Evolutionary conservation across 192 early-diverging fungal genomes (phyloP).

Genomic region (Rhizoclosmatium globosum): DNA sequence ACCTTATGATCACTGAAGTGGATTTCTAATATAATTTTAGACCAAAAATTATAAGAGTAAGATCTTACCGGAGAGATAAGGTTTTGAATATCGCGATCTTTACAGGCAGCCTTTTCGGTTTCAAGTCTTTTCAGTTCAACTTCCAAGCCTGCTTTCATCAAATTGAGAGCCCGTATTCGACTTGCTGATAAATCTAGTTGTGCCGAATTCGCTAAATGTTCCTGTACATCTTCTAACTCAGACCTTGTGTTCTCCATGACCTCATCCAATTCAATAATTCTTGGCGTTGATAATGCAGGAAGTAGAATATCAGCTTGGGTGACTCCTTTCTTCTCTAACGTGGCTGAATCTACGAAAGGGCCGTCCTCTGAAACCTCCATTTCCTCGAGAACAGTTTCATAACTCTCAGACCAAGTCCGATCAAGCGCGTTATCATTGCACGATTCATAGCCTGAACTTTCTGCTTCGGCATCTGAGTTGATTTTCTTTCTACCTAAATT

Average conservation of each 20-base stretch:
- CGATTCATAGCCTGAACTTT: neutral
- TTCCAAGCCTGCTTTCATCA: conserved; percentile 40
- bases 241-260: conserved; percentile 15
- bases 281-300: conserved; percentile 18
- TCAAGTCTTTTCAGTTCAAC: conserved; percentile 32
- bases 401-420: neutral
- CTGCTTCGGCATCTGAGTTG: conserved; percentile 7
- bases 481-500: conserved; percentile 12
- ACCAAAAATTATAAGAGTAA: conserved; percentile 1
- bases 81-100: conserved; percentile 40
- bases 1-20: conserved; percentile 31
- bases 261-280: conserved; percentile 33
- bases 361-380: neutral
- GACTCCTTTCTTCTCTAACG: conserved; percentile 21
- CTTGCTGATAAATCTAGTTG: conserved; percentile 4
- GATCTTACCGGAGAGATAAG: conserved; percentile 47
- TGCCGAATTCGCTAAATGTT: conserved; percentile 29
- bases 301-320: conserved; percentile 21
- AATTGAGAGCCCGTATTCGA: conserved; percentile 35
- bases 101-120: conserved; percentile 37
- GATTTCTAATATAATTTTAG: conserved; percentile 31
- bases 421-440: neutral
- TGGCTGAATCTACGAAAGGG: neutral
- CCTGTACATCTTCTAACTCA: conserved; percentile 23
- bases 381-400: conserved; percentile 5